phyloP scores from a whole-genome alignment of 2,329 filamentous ascomycete species.

The Elsinoe necatrix region DNA sequence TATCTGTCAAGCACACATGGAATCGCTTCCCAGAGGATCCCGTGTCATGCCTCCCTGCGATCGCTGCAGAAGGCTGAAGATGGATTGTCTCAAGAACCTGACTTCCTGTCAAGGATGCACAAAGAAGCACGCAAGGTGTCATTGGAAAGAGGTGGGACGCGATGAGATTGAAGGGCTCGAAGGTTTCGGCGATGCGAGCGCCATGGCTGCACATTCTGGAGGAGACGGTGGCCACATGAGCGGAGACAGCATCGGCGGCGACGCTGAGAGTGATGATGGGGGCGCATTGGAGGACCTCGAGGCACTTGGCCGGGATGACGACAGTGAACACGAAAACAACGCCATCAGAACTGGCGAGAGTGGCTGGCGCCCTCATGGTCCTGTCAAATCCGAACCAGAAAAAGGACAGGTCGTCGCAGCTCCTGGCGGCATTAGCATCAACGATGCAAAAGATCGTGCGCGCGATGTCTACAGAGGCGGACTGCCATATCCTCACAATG shows the following conservation, averaged over 20 bases:
- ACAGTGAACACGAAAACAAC: slow-evolving; percentile 1
- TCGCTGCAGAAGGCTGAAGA: slow-evolving; percentile 67
- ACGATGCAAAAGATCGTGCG: not conserved
- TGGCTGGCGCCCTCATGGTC: not conserved
- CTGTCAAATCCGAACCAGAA: not conserved
- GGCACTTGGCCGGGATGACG: slow-evolving; percentile 8
- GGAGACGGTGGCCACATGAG: not conserved
- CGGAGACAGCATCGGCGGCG: not conserved
- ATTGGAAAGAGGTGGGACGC: slow-evolving; percentile 72
- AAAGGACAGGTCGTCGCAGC: slow-evolving; percentile 11
- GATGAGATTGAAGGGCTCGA: slow-evolving; percentile 47
- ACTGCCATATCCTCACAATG: not conserved
- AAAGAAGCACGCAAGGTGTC: slow-evolving; percentile 82
- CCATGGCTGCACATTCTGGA: slow-evolving; percentile 19
- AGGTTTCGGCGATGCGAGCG: slow-evolving; percentile 18
- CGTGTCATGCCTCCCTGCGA: slow-evolving; percentile 76
- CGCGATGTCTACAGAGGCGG: slow-evolving; percentile 5
- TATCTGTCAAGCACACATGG: slow-evolving; percentile 52
- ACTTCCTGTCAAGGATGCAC: slow-evolving; percentile 83
- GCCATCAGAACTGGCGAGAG: not conserved
- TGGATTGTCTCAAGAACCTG: slow-evolving; percentile 76
- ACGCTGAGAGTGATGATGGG: slow-evolving; percentile 1
- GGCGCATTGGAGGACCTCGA: slow-evolving; percentile 9
- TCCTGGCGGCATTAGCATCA: not conserved
- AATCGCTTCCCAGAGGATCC: slow-evolving; percentile 64